Evolutionary conservation across 805 yeast genomes (phyloP).

Genomic region (Nakazawaea anatomiae): DNA sequence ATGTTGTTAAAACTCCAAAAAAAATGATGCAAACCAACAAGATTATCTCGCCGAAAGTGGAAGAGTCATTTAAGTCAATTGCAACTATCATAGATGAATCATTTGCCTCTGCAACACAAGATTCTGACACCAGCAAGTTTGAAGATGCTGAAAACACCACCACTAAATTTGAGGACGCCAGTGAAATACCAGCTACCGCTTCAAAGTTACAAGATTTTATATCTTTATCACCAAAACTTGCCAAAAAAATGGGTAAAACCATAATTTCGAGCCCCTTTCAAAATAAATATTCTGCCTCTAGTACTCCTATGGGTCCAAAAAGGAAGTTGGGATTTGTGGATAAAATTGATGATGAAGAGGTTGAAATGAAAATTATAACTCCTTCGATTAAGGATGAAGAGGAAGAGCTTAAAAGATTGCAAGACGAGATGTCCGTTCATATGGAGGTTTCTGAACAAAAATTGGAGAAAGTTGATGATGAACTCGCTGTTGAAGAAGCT

Average conservation of each 20-base stretch:
- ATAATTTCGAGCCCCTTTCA: conserved; percentile 17
- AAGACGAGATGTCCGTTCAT: conserved; percentile 8
- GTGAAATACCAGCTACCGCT: not conserved
- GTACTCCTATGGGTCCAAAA: conserved; percentile 11
- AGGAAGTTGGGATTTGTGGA: conserved; percentile 6
- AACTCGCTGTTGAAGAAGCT: conserved; percentile 1
- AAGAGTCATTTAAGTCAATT: not conserved
- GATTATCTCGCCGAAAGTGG: not conserved
- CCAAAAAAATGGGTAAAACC: conserved; percentile 26
- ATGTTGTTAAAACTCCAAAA: not conserved
- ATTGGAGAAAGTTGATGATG: conserved; percentile 7
- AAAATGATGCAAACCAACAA: not conserved
- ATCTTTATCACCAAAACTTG: conserved; percentile 21
- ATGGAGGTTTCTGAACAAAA: conserved; percentile 5
- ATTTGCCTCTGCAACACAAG: conserved; percentile 13
- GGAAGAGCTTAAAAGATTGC: conserved; percentile 9
- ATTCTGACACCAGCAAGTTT: conserved; percentile 16
- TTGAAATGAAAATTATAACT: conserved; percentile 10
- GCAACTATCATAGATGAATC: not conserved
- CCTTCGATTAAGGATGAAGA: conserved; percentile 13
- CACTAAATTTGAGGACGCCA: conserved; percentile 3
- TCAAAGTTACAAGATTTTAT: conserved; percentile 12
- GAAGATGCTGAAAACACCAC: conserved; percentile 16
- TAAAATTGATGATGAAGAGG: not conserved
- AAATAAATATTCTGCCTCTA: not conserved